Evolutionary conservation across 441 rosid genomes (phyloP), one percentile per base, ranked within the genome.

Genomic region (Brassica balearica): DNA sequence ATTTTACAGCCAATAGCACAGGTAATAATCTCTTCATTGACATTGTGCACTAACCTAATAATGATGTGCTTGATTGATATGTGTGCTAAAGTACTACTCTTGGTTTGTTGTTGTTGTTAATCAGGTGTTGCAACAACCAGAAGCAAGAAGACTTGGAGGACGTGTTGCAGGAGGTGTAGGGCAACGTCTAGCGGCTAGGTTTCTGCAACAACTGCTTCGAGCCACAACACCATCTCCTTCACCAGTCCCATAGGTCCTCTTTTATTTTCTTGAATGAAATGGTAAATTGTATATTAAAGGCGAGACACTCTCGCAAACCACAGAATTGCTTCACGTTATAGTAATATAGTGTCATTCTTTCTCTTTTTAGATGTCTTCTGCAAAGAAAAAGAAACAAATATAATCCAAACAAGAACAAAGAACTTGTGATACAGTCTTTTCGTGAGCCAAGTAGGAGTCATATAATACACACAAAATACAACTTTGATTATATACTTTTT

Each of bases 51-150:
- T 66, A 19, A 5, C 20, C 41, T n/a, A 17, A 61, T 61, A 61
- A 12, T 48, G 14, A 36, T 22, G 51, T 67, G 5, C 15, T 64
- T 22, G 23, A 22, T 22, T 25, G 55, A 17, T 46, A 19, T 29
- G 12, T 43, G 62, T 29, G 22, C 56, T 70, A 27, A 73, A 63
- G 27, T 71, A 36, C 1, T 3, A 43, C 14, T 65, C 27, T 0
- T 27, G 22, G 22, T 69, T 62, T 68, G 73, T n/a, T 51, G 55
- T 43, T 43, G 56, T 61, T 41, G 66, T 74, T 85, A 89, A 74
- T 69, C 86, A 95, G 99, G 95, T 92, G 73, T 86, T 95, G 82
- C 98, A 90, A 84, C 95, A 90, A 85, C 95, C 90, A 1, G 99
- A 93, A 83, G 98, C 83, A 58, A 89, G 88, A 17, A 85, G 76